Evolutionary conservation across 2,329 filamentous ascomycete species (phyloP).

Genomic region (Colletotrichum ledebouriae): DNA sequence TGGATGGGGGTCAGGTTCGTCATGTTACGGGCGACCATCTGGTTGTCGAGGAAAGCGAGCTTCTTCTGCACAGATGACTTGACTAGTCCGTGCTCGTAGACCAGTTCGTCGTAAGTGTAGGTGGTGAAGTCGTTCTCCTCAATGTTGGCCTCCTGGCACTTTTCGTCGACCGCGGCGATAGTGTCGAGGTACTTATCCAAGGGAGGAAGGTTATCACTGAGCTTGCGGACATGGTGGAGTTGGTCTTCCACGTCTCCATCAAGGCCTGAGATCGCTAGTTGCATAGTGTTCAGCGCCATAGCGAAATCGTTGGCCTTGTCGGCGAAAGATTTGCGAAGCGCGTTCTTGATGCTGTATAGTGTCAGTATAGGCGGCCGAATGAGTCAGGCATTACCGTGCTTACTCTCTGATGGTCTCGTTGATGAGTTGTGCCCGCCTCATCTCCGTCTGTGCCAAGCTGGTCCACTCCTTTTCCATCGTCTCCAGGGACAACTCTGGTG

Average conservation of each 20-base stretch:
- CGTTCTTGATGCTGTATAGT: conserved; percentile 85
- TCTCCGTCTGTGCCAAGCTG: conserved; percentile 83
- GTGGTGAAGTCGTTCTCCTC: conserved; percentile 99
- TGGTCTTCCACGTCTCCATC: conserved; percentile 98
- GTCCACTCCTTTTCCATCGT: conserved; percentile 87
- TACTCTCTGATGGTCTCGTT: conserved; percentile 98
- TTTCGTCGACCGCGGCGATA: conserved; percentile 86
- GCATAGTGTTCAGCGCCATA: conserved; percentile 92
- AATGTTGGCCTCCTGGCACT: conserved; percentile 96
- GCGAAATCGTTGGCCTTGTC: conserved; percentile 99
- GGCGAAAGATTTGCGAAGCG: conserved; percentile 90
- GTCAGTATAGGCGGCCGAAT: conserved; percentile 47
- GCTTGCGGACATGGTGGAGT: conserved; percentile 84
- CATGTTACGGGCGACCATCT: conserved; percentile 98
- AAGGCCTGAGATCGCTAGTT: conserved; percentile 93
- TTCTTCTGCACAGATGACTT: conserved; percentile 96
- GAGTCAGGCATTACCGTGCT: conserved; percentile 53
- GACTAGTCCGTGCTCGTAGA: conserved; percentile 92
- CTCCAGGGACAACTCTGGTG: conserved; percentile 84
- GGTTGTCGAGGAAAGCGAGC: conserved; percentile 95
- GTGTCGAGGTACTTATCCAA: conserved; percentile 92
- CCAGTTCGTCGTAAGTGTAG: conserved; percentile 96
- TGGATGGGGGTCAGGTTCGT: conserved; percentile 98
- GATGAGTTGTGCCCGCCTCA: conserved; percentile 90
- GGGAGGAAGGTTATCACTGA: conserved; percentile 87